phyloP scores from a whole-genome alignment of 345 rosid genomes.

The Sisymbrium irio region DNA sequence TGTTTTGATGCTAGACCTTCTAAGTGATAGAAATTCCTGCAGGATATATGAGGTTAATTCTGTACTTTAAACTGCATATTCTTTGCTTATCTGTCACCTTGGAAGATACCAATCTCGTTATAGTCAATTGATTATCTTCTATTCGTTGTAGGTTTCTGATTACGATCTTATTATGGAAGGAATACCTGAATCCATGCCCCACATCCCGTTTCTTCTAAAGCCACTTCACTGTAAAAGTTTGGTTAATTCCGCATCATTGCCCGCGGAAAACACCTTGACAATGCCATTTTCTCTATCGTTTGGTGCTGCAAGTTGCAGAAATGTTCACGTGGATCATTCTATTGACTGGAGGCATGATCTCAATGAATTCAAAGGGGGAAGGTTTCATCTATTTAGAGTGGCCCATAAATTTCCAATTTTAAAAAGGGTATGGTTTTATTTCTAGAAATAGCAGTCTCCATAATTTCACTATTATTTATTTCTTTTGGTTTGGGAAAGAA shows the following conservation, averaged over 20 bases:
- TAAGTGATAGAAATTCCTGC: slow-evolving; percentile 46
- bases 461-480: neutral
- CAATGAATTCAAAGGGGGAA: slow-evolving; percentile 45
- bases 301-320: slow-evolving; percentile 39
- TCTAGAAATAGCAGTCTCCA: neutral
- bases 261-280: slow-evolving; percentile 39
- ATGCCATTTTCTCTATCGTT: slow-evolving; percentile 43
- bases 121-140: slow-evolving; percentile 10
- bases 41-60: slow-evolving; percentile 61
- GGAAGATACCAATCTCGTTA: neutral
- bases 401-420: slow-evolving; percentile 63
- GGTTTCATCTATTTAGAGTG: slow-evolving; percentile 58
- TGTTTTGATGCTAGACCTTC: slow-evolving; percentile 64
- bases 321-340: slow-evolving; percentile 39
- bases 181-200: slow-evolving; percentile 39
- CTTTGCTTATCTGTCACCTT: slow-evolving; percentile 19
- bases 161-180: slow-evolving; percentile 59
- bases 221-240: slow-evolving; percentile 51
- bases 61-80: slow-evolving; percentile 7
- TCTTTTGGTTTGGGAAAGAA: neutral
- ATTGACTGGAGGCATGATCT: slow-evolving; percentile 33
- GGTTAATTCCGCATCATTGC: slow-evolving; percentile 36
- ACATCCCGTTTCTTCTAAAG: slow-evolving; percentile 26
- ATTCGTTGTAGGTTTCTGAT: slow-evolving; percentile 55
- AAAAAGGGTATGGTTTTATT: slow-evolving; percentile 43